Evolutionary conservation across 2,329 filamentous ascomycete species (phyloP).

Genomic region (Plenodomus lindquistii): DNA sequence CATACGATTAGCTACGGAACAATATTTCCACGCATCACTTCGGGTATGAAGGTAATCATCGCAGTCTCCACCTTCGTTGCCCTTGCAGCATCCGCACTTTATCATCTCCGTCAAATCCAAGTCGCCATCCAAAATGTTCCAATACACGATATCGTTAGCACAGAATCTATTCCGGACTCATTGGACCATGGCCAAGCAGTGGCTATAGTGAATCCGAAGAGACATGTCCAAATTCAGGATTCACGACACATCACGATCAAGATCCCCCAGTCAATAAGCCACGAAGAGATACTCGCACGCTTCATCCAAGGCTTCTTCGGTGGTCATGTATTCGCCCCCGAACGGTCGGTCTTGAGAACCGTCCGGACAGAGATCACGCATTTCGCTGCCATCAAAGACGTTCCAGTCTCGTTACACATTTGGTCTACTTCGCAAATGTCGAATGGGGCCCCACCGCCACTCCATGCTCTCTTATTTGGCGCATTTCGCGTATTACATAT

Average conservation of each 20-base stretch:
- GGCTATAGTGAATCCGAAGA: conserved; percentile 10
- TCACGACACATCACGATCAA: conserved; percentile 4
- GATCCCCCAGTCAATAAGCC: conserved; percentile 1
- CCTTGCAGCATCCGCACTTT: conserved; percentile 2
- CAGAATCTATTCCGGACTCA: not conserved
- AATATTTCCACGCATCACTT: too few species aligned
- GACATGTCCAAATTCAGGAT: conserved; percentile 1
- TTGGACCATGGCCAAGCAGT: conserved; percentile 4
- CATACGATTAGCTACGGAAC: too few species aligned
- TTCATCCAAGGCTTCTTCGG: conserved; percentile 22
- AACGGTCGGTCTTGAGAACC: conserved; percentile 4
- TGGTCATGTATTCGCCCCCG: conserved; percentile 12
- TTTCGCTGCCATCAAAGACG: conserved; percentile 4
- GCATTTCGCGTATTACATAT: not conserved
- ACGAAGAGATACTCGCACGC: conserved; percentile 12
- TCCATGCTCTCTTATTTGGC: conserved; percentile 1
- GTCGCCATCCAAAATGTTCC: conserved; percentile 1
- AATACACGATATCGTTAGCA: conserved; percentile 1
- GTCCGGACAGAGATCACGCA: conserved; percentile 1
- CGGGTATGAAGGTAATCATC: conserved; percentile 8
- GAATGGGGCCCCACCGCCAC: not conserved
- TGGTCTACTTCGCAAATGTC: conserved; percentile 1
- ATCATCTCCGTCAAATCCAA: not conserved
- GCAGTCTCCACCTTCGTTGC: conserved; percentile 2
- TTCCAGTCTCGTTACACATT: conserved; percentile 2